Base-by-base conservation (phyloP, 2,329 filamentous ascomycete genomes). In the Pseudocercospora macadamiae region DNA sequence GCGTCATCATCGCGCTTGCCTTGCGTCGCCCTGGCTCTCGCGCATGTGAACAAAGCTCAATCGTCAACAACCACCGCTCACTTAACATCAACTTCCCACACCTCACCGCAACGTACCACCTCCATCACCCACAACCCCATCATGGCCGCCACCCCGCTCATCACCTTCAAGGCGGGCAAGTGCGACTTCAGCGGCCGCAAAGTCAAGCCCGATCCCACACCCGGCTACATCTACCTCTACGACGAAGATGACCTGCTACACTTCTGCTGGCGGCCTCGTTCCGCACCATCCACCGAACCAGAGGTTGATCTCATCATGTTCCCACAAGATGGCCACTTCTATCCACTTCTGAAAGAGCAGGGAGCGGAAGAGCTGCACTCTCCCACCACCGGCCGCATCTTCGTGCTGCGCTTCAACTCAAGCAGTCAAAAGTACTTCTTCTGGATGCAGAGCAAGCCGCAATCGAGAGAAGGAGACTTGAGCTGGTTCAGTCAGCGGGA, bases 81-180 rank as follows among this genome's bases (percentile, higher is more conserved):
- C 3, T 32, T 12, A 12, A 32, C 28, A 32, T 32, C 28, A 6
- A 12, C 28, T 32, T 30, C 47, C 26, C 30, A 34, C 16, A 49
- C 26, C 6, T 16, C 36, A 34, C 30, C 30, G 30, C 30, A 34
- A 7, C 23, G 26, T 18, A 44, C 23, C 28, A 32, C 6, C 28
- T 12, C 6, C 28, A 6, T 12, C 12, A 64, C 49, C 64, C 67
- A n/a, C n/a, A n/a, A n/a, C 66, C 42, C 28, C 67, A 80, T 61
- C 64, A 97, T 96, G 92, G 91, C 93, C 63, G 87, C 91, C 76
- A 76, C 83, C 67, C 92, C 93, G 28, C 84, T 96, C 72, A 93
- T 97, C 74, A 96, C 92, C 14, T 97, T 97, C 84, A 97, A 96
- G 83, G 93, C 93, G 65, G 93, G 93, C 76, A 86, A 85, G 75